Evolutionary conservation across 345 rosid species (phyloP).

Genomic region (Eucalyptus albens): DNA sequence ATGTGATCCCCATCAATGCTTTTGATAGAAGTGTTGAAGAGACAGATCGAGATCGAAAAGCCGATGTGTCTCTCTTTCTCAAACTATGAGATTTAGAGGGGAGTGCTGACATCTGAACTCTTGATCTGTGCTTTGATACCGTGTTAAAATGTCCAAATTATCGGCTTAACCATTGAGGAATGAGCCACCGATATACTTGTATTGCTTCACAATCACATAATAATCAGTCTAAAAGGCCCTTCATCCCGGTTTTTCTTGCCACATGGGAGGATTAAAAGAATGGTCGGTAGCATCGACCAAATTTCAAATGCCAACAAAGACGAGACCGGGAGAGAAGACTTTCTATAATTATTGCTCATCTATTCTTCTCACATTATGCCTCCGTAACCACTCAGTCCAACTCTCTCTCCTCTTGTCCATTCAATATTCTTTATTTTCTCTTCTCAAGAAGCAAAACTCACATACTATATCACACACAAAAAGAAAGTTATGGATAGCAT

Average conservation of each 20-base stretch:
- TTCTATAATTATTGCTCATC: neutral
- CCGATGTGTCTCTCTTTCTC: neutral
- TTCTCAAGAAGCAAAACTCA: neutral
- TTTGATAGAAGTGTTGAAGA: neutral
- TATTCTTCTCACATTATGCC: neutral
- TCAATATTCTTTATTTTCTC: neutral
- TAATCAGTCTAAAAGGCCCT: neutral
- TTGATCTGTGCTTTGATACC: neutral
- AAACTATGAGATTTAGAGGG: neutral
- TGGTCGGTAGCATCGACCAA: neutral
- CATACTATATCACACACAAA: neutral
- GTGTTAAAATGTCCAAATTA: neutral
- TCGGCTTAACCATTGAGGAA: neutral
- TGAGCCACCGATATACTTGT: neutral
- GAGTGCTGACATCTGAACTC: neutral
- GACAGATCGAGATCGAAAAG: neutral
- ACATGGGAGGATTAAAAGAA: neutral
- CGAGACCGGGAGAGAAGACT: neutral
- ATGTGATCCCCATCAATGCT: neutral
- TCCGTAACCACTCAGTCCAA: neutral
- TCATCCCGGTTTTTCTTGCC: neutral
- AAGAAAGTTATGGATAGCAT: constrained; percentile 22
- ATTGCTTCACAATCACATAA: neutral
- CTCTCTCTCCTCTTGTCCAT: neutral
- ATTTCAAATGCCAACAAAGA: neutral